Evolutionary conservation across 306 rosid genomes (phyloP).

Genomic region (Calophaca sinica): DNA sequence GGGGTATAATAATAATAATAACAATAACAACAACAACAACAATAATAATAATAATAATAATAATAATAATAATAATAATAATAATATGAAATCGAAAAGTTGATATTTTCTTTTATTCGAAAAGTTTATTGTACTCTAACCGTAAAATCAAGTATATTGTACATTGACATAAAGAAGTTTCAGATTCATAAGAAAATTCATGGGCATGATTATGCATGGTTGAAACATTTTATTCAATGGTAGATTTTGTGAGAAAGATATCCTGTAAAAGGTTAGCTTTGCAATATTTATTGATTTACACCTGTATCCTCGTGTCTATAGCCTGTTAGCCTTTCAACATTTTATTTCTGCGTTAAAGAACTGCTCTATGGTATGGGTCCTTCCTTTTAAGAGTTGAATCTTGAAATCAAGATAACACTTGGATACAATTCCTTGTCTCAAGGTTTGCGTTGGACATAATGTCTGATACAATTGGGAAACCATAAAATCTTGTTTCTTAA

Average conservation of each 20-base stretch:
- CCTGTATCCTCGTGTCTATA: constrained; percentile 9
- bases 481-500: constrained; percentile 35
- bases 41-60: too few relatives aligned
- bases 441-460: constrained; percentile 28
- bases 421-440: constrained; percentile 26
- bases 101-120: constrained; percentile 23
- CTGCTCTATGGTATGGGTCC: constrained; percentile 17
- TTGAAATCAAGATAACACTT: constrained; percentile 36
- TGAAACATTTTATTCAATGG: background rate
- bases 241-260: constrained; percentile 13
- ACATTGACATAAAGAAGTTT: background rate
- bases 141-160: background rate
- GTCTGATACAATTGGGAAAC: constrained; percentile 29
- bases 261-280: background rate
- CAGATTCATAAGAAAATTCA: background rate
- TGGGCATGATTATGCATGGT: constrained; percentile 1
- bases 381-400: constrained; percentile 31
- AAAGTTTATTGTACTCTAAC: constrained; percentile 4
- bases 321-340: constrained; percentile 6
- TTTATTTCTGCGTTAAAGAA: background rate
- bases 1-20: background rate
- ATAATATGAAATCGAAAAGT: background rate
- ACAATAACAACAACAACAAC: too few relatives aligned
- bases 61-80: too few relatives aligned
- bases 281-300: background rate